phyloP scores from a whole-genome alignment of 805 yeast genomes.

The Suhomyces vadensis region DNA sequence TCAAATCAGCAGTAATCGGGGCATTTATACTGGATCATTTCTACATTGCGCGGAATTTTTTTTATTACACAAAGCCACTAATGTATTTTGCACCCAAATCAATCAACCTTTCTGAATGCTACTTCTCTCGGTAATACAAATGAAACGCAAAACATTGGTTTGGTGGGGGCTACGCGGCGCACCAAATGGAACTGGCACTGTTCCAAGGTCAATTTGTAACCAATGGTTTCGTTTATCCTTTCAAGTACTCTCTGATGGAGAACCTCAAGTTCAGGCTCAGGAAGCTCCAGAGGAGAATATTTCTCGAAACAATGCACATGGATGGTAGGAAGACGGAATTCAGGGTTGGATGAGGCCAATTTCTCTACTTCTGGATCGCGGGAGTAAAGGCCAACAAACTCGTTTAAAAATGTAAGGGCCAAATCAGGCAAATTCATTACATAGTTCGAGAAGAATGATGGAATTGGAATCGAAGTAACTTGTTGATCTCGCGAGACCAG shows the following conservation, averaged over 20 bases:
- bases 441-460: constrained; percentile 64
- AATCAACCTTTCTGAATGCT: constrained; percentile 44
- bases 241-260: constrained; percentile 66
- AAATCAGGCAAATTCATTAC: constrained; percentile 97
- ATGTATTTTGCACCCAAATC: not conserved
- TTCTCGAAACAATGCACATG: constrained; percentile 95
- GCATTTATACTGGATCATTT: no score
- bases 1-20: no score
- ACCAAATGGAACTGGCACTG: constrained; percentile 73
- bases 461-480: constrained; percentile 37
- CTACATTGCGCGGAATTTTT: not conserved
- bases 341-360: constrained; percentile 37
- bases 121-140: constrained; percentile 70
- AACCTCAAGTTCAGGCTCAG: constrained; percentile 69
- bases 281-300: constrained; percentile 64
- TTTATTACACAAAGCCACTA: not conserved
- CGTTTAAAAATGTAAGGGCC: constrained; percentile 79
- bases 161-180: constrained; percentile 93
- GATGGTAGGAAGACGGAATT: constrained; percentile 66
- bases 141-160: constrained; percentile 90
- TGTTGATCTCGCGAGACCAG: constrained; percentile 18
- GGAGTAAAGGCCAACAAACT: constrained; percentile 71
- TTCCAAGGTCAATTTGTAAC: constrained; percentile 48
- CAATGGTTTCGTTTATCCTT: constrained; percentile 44
- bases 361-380: constrained; percentile 37